Conservation (phyloP, 1,284 basidiomycete genomes). For the Anthracocystis walkeri region DNA sequence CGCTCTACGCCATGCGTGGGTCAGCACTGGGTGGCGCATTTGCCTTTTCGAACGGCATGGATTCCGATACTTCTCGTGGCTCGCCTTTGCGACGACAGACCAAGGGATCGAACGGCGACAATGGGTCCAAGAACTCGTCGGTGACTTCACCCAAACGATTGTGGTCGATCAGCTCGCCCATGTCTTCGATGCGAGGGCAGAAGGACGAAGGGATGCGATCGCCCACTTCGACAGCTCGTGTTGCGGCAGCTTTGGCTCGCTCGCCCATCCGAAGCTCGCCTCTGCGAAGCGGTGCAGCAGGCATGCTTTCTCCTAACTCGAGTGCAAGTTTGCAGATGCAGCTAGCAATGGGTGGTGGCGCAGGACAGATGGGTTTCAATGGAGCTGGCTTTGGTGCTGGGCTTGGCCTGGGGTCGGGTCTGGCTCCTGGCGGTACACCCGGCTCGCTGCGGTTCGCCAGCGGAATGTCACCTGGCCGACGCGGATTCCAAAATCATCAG, state of each 20-base stretch:
- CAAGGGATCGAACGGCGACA: slow-evolving; percentile 24
- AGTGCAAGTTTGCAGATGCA: slow-evolving; percentile 51
- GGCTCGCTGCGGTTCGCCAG: slow-evolving; percentile 42
- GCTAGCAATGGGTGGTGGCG: slow-evolving; percentile 39
- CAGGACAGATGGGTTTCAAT: slow-evolving; percentile 31
- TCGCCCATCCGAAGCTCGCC: slow-evolving; percentile 47
- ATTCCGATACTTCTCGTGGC: slow-evolving; percentile 37
- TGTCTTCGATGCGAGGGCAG: slow-evolving; percentile 49
- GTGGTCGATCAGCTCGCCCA: slow-evolving; percentile 54
- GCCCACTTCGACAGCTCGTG: slow-evolving; percentile 42
- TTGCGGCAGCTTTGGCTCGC: slow-evolving; percentile 44
- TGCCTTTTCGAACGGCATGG: slow-evolving; percentile 39
- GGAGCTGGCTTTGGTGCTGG: slow-evolving; percentile 38
- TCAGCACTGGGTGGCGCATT: slow-evolving; percentile 45
- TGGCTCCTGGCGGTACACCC: slow-evolving; percentile 40
- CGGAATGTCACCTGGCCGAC: slow-evolving; percentile 45
- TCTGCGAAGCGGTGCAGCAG: slow-evolving; percentile 37
- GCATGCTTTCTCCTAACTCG: slow-evolving; percentile 45
- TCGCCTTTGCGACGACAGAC: slow-evolving; percentile 45
- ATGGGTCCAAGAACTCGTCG: slow-evolving; percentile 23
- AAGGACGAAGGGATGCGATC: slow-evolving; percentile 40
- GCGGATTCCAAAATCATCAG: slow-evolving; percentile 26
- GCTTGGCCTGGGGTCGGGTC: slow-evolving; percentile 42
- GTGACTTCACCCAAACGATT: slow-evolving; percentile 49
- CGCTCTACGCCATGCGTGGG: slow-evolving; percentile 39